These are phyloP conservation scores for Plasmopara halstedii DNA, from an alignment of 352 stramenopile genomes.

Conservation along the genomic window DNA sequence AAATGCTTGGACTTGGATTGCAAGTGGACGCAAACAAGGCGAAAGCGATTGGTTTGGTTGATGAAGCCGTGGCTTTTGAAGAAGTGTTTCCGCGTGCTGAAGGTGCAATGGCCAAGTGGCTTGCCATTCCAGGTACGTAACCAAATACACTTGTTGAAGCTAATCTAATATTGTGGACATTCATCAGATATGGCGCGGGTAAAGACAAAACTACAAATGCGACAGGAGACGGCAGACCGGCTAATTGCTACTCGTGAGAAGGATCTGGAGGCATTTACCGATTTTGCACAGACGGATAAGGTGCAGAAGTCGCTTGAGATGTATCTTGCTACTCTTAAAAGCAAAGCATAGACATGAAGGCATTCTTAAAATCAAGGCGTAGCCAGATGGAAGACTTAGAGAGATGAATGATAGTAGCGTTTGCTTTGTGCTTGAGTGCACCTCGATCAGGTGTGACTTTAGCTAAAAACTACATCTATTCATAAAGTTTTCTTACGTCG, in stretches of 20 bases:
- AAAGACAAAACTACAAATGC: constrained; percentile 73
- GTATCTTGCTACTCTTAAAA: constrained; percentile 79
- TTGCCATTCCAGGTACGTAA: constrained; percentile 63
- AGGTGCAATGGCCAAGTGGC: constrained; percentile 62
- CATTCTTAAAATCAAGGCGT: background rate
- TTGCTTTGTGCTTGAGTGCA: no score
- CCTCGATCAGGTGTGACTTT: no score
- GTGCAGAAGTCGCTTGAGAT: constrained; percentile 72
- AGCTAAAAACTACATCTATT: no score
- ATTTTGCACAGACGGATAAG: constrained; percentile 76
- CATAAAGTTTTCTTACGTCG: no score
- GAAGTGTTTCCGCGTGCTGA: constrained; percentile 67
- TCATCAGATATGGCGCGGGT: constrained; percentile 51
- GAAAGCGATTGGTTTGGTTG: constrained; percentile 67
- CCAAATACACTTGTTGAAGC: background rate
- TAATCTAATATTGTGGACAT: background rate
- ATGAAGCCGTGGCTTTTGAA: constrained; percentile 67
- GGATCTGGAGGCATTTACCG: constrained; percentile 60
- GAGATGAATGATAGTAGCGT: no score
- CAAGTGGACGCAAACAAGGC: constrained; percentile 71
- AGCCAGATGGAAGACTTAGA: no score
- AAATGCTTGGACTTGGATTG: constrained; percentile 75
- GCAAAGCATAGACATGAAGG: constrained; percentile 15
- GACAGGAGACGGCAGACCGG: constrained; percentile 58
- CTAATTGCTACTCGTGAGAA: constrained; percentile 39